Evolutionary conservation across 2,329 filamentous ascomycete genomes (phyloP).

Genomic region (Fusarium protoensiforme): DNA sequence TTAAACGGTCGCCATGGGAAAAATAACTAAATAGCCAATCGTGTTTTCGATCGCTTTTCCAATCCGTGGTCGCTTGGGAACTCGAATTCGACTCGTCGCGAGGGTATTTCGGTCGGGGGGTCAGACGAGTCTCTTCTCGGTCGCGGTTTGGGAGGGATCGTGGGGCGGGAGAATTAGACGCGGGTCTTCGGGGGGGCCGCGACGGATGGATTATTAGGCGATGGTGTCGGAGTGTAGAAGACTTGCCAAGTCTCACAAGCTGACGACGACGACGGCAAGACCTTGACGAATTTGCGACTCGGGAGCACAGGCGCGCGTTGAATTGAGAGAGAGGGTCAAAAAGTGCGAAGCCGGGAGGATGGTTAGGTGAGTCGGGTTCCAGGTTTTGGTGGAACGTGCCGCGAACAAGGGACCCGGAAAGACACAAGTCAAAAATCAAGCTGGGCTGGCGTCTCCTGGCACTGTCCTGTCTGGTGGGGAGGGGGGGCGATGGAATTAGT

Average conservation of each 20-base stretch:
- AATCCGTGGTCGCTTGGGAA: slow-evolving; percentile 1
- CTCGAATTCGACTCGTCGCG: slow-evolving; percentile 4
- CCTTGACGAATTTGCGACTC: neutral
- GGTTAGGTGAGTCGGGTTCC: slow-evolving; percentile 17
- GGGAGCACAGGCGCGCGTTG: slow-evolving; percentile 6
- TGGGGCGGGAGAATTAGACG: slow-evolving; percentile 27
- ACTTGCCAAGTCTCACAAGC: neutral
- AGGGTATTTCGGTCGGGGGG: slow-evolving; percentile 1
- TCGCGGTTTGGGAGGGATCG: slow-evolving; percentile 25
- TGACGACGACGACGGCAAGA: neutral
- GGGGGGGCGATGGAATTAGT: neutral
- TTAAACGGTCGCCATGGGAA: slow-evolving; percentile 39
- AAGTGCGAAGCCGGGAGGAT: slow-evolving; percentile 6
- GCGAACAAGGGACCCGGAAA: slow-evolving; percentile 15
- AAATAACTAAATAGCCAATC: neutral
- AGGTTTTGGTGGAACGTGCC: slow-evolving; percentile 30
- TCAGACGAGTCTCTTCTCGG: slow-evolving; percentile 17
- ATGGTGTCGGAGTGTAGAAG: slow-evolving; percentile 15
- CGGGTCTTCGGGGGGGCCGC: slow-evolving; percentile 11
- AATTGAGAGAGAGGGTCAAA: neutral
- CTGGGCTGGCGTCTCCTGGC: neutral
- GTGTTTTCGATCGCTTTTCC: neutral
- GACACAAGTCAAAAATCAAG: slow-evolving; percentile 6
- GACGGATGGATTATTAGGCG: slow-evolving; percentile 16
- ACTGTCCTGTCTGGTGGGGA: neutral